Percentiles rank a stretch among this genome's conserved stretches.
These are phyloP conservation scores for Hyphopichia fennica DNA, from an alignment of 1,139 yeast genomes.

Conservation along the genomic window DNA sequence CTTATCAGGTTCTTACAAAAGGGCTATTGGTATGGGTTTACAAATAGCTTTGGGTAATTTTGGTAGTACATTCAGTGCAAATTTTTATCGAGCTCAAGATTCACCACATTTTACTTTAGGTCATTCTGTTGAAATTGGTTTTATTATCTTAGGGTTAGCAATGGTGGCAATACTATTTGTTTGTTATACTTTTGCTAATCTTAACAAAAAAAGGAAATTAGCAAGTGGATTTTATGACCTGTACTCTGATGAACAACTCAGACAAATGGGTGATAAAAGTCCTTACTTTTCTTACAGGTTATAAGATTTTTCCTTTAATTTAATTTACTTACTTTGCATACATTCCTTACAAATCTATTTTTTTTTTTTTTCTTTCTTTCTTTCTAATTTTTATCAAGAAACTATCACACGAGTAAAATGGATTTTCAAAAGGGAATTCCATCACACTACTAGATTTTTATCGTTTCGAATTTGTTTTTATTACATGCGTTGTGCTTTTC, in stretches of 20 bases:
- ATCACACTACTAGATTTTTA: too few species aligned
- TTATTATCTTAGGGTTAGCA: slow-evolving; percentile 14
- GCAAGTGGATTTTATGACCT: slow-evolving; percentile 23
- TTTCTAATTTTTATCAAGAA: too few species aligned
- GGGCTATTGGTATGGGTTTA: slow-evolving; percentile 39
- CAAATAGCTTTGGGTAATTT: slow-evolving; percentile 42
- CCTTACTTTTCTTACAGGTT: slow-evolving; percentile 18
- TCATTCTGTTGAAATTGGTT: slow-evolving; percentile 22
- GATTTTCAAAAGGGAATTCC: too few species aligned
- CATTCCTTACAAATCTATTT: too few species aligned
- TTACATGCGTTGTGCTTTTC: too few species aligned
- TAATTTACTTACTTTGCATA: not conserved
- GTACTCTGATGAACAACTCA: slow-evolving; percentile 18
- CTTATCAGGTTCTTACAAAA: slow-evolving; percentile 31
- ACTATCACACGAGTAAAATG: too few species aligned
- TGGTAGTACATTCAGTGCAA: slow-evolving; percentile 36
- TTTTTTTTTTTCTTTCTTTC: too few species aligned
- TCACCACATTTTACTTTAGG: slow-evolving; percentile 28
- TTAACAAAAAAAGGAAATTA: slow-evolving; percentile 15
- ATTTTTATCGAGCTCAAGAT: slow-evolving; percentile 29
- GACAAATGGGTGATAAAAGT: slow-evolving; percentile 30
- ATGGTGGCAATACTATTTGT: slow-evolving; percentile 9
- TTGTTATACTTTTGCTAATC: slow-evolving; percentile 19
- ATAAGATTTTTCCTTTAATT: not conserved
- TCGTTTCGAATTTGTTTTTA: too few species aligned